phyloP scores from a whole-genome alignment of 2,329 filamentous ascomycete species.

The Aspergillus felis region DNA sequence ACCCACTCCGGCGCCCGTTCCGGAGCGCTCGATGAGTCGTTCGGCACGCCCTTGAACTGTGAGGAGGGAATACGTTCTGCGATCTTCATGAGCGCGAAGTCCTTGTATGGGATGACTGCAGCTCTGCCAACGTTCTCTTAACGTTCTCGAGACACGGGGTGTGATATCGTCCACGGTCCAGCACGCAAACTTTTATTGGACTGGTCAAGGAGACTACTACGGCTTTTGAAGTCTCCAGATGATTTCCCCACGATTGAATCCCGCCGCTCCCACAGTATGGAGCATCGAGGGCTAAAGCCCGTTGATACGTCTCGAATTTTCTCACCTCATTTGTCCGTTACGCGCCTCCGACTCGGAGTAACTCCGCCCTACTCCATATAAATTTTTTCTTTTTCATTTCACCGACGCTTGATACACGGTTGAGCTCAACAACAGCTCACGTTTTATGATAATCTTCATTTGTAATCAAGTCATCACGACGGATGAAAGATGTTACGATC shows the following conservation, averaged over 20 bases:
- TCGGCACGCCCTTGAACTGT: constrained; percentile 35
- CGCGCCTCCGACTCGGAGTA: constrained; percentile 10
- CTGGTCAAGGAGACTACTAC: neutral
- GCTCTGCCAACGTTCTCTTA: neutral
- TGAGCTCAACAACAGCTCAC: neutral
- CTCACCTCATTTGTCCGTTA: constrained; percentile 2
- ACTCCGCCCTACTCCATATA: constrained; percentile 2
- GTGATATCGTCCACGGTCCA: neutral
- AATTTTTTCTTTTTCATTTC: constrained; percentile 5
- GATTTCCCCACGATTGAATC: neutral
- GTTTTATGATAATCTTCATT: constrained; percentile 9
- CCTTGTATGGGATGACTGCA: neutral
- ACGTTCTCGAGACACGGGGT: neutral
- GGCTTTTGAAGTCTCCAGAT: neutral
- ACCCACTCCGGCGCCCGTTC: constrained; percentile 36
- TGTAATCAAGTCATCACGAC: constrained; percentile 26
- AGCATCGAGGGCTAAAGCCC: neutral
- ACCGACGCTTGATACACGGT: constrained; percentile 6
- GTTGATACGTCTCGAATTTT: constrained; percentile 11
- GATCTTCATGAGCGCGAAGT: neutral
- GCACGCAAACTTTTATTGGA: neutral
- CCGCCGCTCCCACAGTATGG: neutral
- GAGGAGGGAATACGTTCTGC: constrained; percentile 8
- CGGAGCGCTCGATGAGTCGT: constrained; percentile 44
- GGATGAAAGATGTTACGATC: constrained; percentile 40